phyloP scores from a whole-genome alignment of 345 rosid species.

The Tarenaya hassleriana region DNA sequence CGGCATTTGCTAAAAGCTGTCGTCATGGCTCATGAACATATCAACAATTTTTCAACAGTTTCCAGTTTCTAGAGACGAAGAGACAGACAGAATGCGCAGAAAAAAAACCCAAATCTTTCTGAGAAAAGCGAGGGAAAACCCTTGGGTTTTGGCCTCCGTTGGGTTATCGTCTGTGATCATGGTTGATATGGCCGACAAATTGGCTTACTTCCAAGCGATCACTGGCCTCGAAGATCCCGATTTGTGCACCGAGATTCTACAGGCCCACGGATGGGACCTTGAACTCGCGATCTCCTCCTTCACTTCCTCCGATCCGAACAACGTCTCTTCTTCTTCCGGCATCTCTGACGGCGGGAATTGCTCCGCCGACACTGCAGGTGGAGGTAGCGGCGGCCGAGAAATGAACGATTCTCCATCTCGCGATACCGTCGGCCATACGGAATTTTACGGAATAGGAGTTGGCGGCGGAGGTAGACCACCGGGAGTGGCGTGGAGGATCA shows the following conservation, averaged over 20 bases:
- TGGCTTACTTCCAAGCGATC: slow-evolving; percentile 83
- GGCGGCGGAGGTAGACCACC: slow-evolving; percentile 31
- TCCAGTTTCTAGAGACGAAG: no score
- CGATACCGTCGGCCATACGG: slow-evolving; percentile 17
- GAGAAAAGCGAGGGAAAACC: no score
- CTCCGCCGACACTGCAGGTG: slow-evolving; percentile 10
- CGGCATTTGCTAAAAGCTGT: no score
- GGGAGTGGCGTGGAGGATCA: slow-evolving; percentile 71
- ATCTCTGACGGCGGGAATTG: neutral
- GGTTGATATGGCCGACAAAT: slow-evolving; percentile 82
- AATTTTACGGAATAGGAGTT: slow-evolving; percentile 8
- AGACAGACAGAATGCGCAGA: no score
- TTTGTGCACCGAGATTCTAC: slow-evolving; percentile 91
- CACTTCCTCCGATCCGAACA: slow-evolving; percentile 34
- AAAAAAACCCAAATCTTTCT: no score
- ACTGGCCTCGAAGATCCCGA: slow-evolving; percentile 91
- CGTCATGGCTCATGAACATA: no score
- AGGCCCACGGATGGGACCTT: slow-evolving; percentile 94
- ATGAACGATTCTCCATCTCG: slow-evolving; percentile 17
- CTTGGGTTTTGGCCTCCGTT: neutral
- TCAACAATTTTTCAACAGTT: no score
- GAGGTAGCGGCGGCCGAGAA: slow-evolving; percentile 17
- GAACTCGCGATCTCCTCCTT: slow-evolving; percentile 95
- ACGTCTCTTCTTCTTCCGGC: slow-evolving; percentile 25
- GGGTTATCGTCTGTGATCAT: slow-evolving; percentile 30